Conservation (phyloP, 176 grass and related monocot species). For the Cocos nucifera region DNA sequence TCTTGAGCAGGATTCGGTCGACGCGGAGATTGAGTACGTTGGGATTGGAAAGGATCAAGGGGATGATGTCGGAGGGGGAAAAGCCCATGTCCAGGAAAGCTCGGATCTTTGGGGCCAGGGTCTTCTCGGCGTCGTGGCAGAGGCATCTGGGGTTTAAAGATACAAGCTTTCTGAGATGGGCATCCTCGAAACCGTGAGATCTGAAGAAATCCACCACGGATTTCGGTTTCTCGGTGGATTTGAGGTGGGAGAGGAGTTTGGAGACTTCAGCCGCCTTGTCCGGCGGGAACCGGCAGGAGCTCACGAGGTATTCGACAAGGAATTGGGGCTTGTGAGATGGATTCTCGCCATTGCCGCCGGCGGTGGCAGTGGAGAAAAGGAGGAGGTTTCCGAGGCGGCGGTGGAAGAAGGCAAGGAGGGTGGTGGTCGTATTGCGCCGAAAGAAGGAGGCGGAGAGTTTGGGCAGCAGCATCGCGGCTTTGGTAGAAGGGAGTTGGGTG, state of each 20-base stretch:
- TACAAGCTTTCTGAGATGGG: not conserved
- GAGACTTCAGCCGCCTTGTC: not conserved
- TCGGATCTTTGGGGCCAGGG: conserved; percentile 23
- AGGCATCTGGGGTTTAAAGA: too few relatives aligned
- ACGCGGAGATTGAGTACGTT: conserved; percentile 1
- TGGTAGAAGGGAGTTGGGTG: too few relatives aligned
- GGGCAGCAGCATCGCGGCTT: too few relatives aligned
- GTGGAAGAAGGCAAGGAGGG: too few relatives aligned
- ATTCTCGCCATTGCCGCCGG: not conserved
- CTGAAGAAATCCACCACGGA: conserved; percentile 6
- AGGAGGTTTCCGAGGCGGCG: too few relatives aligned
- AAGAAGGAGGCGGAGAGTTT: too few relatives aligned
- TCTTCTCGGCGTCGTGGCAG: conserved; percentile 26
- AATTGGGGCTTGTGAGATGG: conserved; percentile 2
- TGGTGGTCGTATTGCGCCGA: too few relatives aligned
- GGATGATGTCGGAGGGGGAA: conserved; percentile 16
- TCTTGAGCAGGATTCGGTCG: conserved; percentile 24
- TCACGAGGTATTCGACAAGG: conserved; percentile 12
- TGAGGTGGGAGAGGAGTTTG: not conserved
- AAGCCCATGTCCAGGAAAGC: conserved; percentile 22
- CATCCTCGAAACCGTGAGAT: conserved; percentile 1
- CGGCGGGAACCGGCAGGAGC: conserved; percentile 8
- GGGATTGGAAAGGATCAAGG: conserved; percentile 2
- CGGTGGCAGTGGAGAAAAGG: too few relatives aligned
- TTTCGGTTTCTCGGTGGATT: conserved; percentile 8